These are phyloP conservation scores for Delphinella strobiligena DNA, from an alignment of 2,329 filamentous ascomycete genomes.

Conservation along the genomic window DNA sequence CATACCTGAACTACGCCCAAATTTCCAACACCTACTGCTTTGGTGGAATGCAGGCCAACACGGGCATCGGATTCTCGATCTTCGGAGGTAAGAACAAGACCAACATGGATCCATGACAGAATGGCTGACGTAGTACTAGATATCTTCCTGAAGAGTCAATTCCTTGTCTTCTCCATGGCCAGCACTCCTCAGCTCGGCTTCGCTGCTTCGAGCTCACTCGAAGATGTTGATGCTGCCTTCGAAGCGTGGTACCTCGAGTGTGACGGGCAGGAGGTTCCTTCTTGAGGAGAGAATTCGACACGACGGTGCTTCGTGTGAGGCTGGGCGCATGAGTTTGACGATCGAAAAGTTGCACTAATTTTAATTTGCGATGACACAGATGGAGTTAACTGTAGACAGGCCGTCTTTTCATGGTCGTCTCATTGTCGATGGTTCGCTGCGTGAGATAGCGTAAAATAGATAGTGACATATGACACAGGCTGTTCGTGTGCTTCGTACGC, in stretches of 20 bases:
- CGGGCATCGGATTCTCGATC: constrained; percentile 51
- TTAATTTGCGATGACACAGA: too few relatives aligned
- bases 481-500: too few relatives aligned
- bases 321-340: too few relatives aligned
- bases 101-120: too few relatives aligned
- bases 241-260: not conserved
- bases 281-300: not conserved
- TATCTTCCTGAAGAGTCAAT: constrained; percentile 66
- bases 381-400: too few relatives aligned
- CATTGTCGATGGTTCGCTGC: too few relatives aligned
- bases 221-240: not conserved
- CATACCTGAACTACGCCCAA: constrained; percentile 43
- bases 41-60: constrained; percentile 59
- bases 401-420: too few relatives aligned
- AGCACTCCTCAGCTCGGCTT: constrained; percentile 31
- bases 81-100: constrained; percentile 59
- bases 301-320: not conserved
- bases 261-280: not conserved
- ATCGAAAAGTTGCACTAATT: too few relatives aligned
- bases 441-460: too few relatives aligned
- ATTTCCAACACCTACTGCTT: constrained; percentile 43
- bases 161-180: constrained; percentile 55
- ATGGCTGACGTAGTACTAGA: not conserved
- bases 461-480: too few relatives aligned
- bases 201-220: constrained; percentile 23